phyloP scores from a whole-genome alignment of 768 basidiomycete species.

The Rhodotorula taiwanensis region DNA sequence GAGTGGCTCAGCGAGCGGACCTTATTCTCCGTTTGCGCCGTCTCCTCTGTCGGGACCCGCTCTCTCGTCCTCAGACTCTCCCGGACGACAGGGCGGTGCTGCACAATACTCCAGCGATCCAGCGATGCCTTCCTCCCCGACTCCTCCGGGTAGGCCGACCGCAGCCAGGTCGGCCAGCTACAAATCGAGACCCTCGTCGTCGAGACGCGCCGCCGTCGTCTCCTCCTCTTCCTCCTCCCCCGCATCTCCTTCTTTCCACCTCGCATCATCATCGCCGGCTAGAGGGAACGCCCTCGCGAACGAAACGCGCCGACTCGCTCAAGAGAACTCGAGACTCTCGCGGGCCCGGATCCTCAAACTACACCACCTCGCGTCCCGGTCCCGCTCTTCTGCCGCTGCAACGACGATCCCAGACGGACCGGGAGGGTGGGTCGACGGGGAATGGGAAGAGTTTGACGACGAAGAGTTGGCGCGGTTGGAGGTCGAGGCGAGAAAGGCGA shows the following conservation, averaged over 20 bases:
- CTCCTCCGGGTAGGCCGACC: not conserved
- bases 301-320: not conserved
- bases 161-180: not conserved
- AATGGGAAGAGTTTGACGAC: slow-evolving; percentile 24
- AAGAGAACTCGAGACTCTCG: not conserved
- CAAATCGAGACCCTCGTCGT: not conserved
- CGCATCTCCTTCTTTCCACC: not conserved
- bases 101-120: no score
- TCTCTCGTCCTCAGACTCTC: no score
- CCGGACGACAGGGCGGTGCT: no score
- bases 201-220: not conserved
- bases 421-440: slow-evolving; percentile 20
- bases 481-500: slow-evolving; percentile 14
- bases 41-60: no score
- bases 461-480: slow-evolving; percentile 16
- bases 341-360: not conserved
- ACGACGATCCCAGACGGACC: slow-evolving; percentile 5
- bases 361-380: not conserved
- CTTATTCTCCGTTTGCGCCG: no score
- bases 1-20: no score
- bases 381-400: not conserved
- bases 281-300: not conserved
- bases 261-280: not conserved
- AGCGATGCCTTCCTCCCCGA: no score
- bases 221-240: not conserved